Evolutionary conservation across 2,329 filamentous ascomycete species (phyloP).

Genomic region (Thielaviopsis populi): DNA sequence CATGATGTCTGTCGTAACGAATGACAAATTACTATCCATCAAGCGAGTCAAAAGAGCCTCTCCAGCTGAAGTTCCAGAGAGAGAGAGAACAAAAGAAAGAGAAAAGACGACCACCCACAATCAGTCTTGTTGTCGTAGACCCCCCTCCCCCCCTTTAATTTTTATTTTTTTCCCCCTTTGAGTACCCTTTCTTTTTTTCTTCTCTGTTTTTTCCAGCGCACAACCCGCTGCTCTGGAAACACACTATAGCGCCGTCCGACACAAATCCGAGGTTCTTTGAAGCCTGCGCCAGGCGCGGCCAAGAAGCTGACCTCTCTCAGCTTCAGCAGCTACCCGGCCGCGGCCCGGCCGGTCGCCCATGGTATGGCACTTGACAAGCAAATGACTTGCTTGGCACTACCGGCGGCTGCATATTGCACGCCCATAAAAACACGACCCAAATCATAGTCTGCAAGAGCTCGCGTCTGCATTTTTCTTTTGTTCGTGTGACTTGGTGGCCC

Average conservation of each 20-base stretch:
- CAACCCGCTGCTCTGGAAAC: too few relatives aligned
- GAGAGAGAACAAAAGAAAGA: neutral
- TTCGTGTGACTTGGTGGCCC: neutral
- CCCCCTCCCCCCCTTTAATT: neutral
- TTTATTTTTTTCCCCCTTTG: neutral
- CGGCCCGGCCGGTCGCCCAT: neutral
- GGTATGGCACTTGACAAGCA: neutral
- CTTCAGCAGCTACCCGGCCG: neutral
- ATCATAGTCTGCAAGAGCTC: too few relatives aligned
- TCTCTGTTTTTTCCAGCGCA: neutral
- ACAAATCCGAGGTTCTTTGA: neutral
- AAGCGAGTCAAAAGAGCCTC: neutral
- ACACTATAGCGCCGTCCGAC: too few relatives aligned
- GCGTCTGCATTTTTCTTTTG: neutral
- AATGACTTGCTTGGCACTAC: neutral
- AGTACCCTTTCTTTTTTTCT: neutral
- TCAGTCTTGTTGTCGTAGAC: neutral
- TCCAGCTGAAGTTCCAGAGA: neutral
- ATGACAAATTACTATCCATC: constrained; percentile 1
- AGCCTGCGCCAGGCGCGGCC: neutral
- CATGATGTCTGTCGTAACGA: neutral
- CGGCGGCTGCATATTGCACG: neutral
- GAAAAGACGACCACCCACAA: neutral
- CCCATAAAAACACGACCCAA: neutral
- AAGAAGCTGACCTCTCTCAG: neutral